Conservation (phyloP, 2,329 filamentous ascomycete genomes). For the Pseudopithomyces chartarum region DNA sequence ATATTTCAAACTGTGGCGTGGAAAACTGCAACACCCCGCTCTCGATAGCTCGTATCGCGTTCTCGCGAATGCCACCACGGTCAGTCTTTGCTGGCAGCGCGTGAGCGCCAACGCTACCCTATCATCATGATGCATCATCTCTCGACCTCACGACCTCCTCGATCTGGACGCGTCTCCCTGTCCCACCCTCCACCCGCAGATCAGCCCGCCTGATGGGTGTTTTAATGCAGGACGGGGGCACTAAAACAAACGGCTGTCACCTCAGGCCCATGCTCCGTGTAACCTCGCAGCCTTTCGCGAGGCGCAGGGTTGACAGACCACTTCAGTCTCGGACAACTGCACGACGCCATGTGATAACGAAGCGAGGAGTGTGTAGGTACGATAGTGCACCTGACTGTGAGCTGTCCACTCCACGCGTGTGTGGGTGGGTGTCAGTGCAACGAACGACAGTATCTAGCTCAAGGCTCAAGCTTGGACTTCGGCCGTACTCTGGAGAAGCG, state of each 20-base stretch:
- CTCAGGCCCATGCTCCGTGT: conserved; percentile 32
- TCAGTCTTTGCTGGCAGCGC: conserved; percentile 5
- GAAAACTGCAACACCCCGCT: conserved; percentile 34
- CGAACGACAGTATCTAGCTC: too few relatives aligned
- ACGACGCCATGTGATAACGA: conserved; percentile 2
- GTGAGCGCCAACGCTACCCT: conserved; percentile 10
- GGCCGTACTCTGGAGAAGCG: background rate
- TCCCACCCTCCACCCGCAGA: conserved; percentile 15
- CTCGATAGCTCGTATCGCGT: conserved; percentile 9
- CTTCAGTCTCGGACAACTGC: background rate
- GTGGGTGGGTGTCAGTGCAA: too few relatives aligned
- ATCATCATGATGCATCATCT: conserved; percentile 9
- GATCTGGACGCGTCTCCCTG: conserved; percentile 18
- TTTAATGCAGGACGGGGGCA: conserved; percentile 9
- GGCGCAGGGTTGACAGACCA: background rate
- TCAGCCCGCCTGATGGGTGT: conserved; percentile 9
- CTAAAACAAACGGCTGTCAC: conserved; percentile 44
- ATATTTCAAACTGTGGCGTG: conserved; percentile 23
- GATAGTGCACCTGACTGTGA: background rate
- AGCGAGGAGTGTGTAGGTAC: background rate
- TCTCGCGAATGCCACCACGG: conserved; percentile 10
- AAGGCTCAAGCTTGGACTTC: too few relatives aligned
- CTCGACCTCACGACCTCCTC: conserved; percentile 21
- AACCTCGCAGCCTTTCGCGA: conserved; percentile 28
- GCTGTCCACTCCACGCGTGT: too few relatives aligned